Conservation (phyloP, 2,329 filamentous ascomycete genomes). For the Penicillium sp. region DNA sequence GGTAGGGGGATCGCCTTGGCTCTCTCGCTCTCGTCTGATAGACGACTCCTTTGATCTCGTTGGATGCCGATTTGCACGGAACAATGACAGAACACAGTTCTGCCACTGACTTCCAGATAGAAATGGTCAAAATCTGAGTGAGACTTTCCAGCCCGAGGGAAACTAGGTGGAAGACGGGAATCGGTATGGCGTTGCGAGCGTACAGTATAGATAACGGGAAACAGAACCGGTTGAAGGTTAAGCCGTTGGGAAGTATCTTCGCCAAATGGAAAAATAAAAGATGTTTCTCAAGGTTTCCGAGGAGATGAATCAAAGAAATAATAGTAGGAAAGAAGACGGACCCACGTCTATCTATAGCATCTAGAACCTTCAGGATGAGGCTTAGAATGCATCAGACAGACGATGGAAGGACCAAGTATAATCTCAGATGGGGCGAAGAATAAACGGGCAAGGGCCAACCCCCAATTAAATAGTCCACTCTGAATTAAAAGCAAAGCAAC, state of each 20-base stretch:
- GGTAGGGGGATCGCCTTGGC: neutral
- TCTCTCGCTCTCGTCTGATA: neutral
- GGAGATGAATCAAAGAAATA: neutral
- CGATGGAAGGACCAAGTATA: slow-evolving; percentile 1
- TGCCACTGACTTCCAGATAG: neutral
- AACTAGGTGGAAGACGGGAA: neutral
- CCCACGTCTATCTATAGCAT: slow-evolving; percentile 5
- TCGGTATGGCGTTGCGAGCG: neutral
- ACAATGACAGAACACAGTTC: neutral
- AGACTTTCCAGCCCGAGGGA: neutral
- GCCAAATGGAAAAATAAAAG: neutral
- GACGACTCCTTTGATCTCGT: neutral
- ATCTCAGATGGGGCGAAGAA: slow-evolving; percentile 1
- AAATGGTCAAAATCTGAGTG: too few relatives aligned
- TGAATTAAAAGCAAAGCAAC: neutral
- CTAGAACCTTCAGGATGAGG: slow-evolving; percentile 16
- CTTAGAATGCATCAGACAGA: slow-evolving; percentile 16
- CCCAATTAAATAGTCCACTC: slow-evolving; percentile 11
- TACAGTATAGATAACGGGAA: neutral
- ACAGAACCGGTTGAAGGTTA: neutral
- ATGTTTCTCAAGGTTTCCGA: neutral
- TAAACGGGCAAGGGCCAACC: neutral
- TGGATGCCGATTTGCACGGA: neutral
- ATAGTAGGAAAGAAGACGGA: neutral
- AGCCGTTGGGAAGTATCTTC: neutral